phyloP scores from a whole-genome alignment of 2,329 filamentous ascomycete genomes.

The Paecilomyces sp. region DNA sequence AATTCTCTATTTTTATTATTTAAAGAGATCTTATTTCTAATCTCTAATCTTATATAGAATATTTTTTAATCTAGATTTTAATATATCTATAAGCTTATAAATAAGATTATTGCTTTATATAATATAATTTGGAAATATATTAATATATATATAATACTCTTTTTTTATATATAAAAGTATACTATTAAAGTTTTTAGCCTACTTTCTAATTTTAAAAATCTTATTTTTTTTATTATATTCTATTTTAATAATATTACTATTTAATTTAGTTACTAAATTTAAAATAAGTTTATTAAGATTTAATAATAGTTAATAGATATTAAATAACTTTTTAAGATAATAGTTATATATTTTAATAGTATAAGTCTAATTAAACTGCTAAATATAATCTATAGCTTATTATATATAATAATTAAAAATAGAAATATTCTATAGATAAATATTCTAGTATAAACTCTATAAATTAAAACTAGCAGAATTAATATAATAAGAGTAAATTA shows the following conservation, averaged over 20 bases:
- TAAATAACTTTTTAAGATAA: not conserved
- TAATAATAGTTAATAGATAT: not conserved
- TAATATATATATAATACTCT: not conserved
- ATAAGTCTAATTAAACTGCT: not conserved
- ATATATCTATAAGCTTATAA: not conserved
- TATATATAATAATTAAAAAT: not conserved
- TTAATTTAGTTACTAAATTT: not conserved
- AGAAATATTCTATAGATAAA: not conserved
- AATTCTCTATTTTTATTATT: too few relatives aligned
- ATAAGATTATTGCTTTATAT: too few relatives aligned
- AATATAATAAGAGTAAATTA: not conserved
- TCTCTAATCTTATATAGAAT: not conserved
- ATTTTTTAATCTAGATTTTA: not conserved
- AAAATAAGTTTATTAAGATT: not conserved
- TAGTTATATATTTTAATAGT: not conserved
- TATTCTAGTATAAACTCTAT: not conserved
- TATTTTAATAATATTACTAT: not conserved
- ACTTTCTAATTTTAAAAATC: not conserved
- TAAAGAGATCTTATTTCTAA: too few relatives aligned
- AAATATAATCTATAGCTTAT: not conserved
- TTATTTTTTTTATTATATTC: not conserved
- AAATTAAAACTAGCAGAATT: too few relatives aligned
- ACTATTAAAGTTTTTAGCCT: not conserved
- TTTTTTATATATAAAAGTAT: not conserved
- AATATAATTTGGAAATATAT: not conserved